phyloP scores from a whole-genome alignment of 2,329 filamentous ascomycete species.

The Penicillium crustosum region DNA sequence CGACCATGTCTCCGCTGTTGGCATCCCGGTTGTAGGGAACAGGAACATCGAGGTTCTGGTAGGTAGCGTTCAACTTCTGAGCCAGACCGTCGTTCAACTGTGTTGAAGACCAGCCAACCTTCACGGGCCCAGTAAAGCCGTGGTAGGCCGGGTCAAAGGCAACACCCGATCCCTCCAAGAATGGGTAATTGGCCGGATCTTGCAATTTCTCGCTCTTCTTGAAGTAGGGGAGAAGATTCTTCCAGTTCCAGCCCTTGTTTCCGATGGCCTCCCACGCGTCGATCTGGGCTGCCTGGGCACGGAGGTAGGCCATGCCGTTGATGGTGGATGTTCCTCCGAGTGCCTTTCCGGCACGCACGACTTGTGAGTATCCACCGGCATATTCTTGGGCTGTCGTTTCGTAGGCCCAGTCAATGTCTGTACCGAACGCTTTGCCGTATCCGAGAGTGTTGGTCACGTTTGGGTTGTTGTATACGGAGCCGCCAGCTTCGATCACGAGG shows the following conservation, averaged over 20 bases:
- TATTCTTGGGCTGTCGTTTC: constrained; percentile 41
- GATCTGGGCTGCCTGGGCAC: constrained; percentile 38
- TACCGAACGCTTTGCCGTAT: constrained; percentile 31
- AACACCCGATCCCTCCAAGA: constrained; percentile 23
- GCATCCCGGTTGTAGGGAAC: constrained; percentile 43
- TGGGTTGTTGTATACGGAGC: constrained; percentile 28
- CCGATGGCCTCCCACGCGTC: constrained; percentile 37
- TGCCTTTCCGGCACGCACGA: constrained; percentile 44
- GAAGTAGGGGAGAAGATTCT: constrained; percentile 31
- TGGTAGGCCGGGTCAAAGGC: constrained; percentile 27
- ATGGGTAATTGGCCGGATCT: constrained; percentile 18
- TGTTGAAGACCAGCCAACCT: constrained; percentile 26
- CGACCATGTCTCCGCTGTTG: constrained; percentile 47
- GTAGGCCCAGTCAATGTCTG: constrained; percentile 45
- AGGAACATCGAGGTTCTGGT: constrained; percentile 34
- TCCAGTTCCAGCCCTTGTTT: constrained; percentile 35
- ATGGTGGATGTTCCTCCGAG: constrained; percentile 46
- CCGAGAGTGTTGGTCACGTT: constrained; percentile 29
- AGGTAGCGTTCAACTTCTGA: constrained; percentile 19
- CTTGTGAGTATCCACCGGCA: constrained; percentile 28
- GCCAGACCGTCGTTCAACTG: constrained; percentile 23
- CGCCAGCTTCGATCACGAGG: constrained; percentile 33
- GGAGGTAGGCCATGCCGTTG: constrained; percentile 44
- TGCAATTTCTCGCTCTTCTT: constrained; percentile 30
- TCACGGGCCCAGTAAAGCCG: constrained; percentile 29